phyloP scores from a whole-genome alignment of 345 rosid genomes.

The Euphorbia pulcherrima region DNA sequence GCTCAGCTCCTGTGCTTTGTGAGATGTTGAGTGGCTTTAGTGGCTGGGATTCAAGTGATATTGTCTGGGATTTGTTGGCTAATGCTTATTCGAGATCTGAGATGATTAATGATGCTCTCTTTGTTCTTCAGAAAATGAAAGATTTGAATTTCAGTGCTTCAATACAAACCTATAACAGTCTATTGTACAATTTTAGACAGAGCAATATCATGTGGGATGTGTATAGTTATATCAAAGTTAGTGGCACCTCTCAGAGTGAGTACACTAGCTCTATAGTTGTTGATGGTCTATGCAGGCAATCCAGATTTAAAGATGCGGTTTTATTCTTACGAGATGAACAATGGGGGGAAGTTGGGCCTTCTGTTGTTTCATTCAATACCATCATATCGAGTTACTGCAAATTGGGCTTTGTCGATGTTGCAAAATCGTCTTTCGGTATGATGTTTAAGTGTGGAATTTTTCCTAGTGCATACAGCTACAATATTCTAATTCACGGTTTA shows the following conservation, averaged over 20 bases:
- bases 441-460: constrained; percentile 66
- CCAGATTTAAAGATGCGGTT: constrained; percentile 56
- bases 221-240: constrained; percentile 41
- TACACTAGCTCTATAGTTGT: constrained; percentile 58
- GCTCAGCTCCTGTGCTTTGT: constrained; percentile 56
- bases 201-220: constrained; percentile 60
- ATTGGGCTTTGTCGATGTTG: constrained; percentile 58
- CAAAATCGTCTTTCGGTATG: constrained; percentile 62
- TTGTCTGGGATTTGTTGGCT: constrained; percentile 70
- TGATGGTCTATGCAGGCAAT: constrained; percentile 65
- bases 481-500: constrained; percentile 73
- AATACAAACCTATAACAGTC: constrained; percentile 54
- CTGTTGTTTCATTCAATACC: constrained; percentile 63
- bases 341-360: constrained; percentile 45
- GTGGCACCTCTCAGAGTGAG: constrained; percentile 34
- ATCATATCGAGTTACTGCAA: constrained; percentile 64
- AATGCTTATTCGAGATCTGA: constrained; percentile 59
- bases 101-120: constrained; percentile 70
- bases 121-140: constrained; percentile 64
- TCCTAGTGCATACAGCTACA: constrained; percentile 66
- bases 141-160: constrained; percentile 50
- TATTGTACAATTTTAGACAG: constrained; percentile 61
- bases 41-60: constrained; percentile 45
- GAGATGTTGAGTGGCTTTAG: constrained; percentile 43
- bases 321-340: constrained; percentile 41